Percentiles rank a stretch among this genome's conserved stretches.
Evolutionary conservation across 306 rosid species (phyloP).

Genomic region (Gastrolobium bilobum): DNA sequence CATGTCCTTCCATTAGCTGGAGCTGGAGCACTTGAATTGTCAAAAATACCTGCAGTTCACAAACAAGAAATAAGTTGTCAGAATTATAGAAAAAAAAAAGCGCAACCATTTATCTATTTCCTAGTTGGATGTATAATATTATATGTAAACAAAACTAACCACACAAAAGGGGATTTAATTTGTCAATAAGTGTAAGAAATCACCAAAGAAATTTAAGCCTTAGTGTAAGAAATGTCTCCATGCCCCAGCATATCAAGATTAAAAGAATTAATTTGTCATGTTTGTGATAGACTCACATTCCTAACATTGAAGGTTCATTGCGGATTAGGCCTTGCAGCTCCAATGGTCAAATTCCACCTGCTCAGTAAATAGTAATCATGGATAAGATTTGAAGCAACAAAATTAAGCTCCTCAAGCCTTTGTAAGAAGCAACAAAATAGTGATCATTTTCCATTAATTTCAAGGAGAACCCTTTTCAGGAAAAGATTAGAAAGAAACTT

Average conservation of each 20-base stretch:
- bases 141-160: slow-evolving; percentile 54
- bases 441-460: not conserved
- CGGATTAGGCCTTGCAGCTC: slow-evolving; percentile 80
- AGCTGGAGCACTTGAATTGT: slow-evolving; percentile 38
- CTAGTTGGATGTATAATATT: slow-evolving; percentile 22
- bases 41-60: slow-evolving; percentile 47
- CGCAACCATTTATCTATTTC: not conserved
- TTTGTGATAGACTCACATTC: slow-evolving; percentile 65
- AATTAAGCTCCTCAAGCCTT: not conserved
- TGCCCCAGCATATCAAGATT: not conserved
- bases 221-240: not conserved
- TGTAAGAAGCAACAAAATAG: not conserved
- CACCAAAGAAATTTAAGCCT: not conserved
- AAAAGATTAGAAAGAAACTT: not conserved
- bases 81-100: not conserved
- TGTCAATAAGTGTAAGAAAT: no score
- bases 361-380: not conserved
- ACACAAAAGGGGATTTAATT: no score
- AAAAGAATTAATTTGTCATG: not conserved
- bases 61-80: not conserved
- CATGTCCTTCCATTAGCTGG: slow-evolving; percentile 35
- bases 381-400: slow-evolving; percentile 3
- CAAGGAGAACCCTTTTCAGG: not conserved
- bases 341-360: slow-evolving; percentile 74
- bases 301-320: slow-evolving; percentile 72